Evolutionary conservation across 768 basidiomycete genomes (phyloP), one percentile per base, ranked within the genome.

Genomic region (Cyclocybe cylindracea): DNA sequence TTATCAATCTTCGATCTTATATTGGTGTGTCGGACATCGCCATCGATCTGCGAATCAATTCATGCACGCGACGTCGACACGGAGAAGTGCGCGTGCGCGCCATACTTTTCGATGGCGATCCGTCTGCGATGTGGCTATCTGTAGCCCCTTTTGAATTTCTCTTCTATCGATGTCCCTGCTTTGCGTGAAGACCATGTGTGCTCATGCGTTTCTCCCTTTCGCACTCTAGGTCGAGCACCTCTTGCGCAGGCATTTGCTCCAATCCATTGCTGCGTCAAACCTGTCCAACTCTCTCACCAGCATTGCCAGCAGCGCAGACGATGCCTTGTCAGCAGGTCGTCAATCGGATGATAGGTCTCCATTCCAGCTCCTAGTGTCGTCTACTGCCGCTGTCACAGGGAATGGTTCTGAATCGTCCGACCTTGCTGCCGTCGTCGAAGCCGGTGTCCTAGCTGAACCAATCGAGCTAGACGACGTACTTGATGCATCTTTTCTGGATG

Each of bases 401-500:
- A 48, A 32, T 38, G 53, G 40, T 44, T 51, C 51, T 14, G 53
- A 39, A 48, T 56, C 39, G 35, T 41, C 40, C 45, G 49, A 33
- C 44, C 53, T 16, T 54, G 44, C 19, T 52, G 50, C 16, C 44
- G 58, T 38, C 31, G 49, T 51, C 29, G 50, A 49, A 31, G 48
- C 24, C 24, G 34, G 36, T 36, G 53, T 37, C 66, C 74, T 3
- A 71, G 75, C 10, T 24, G 71, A 78, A 52, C 73, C 82, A 9
- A 81, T 87, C 39, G 78, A 80, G 54, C 76, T 92, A 16, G 82
- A 89, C 59, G 90, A 92, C 58, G 89, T 92, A 13, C 74, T 92
- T 34, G 87, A 92, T 50, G 76, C 84, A 1, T 85, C 89, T 0
- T 82, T 87, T 67, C 71, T 91, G 14, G 84, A 84, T 58, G 76